Percentiles rank a stretch among this genome's conserved stretches.
Conservation (phyloP, 805 yeast species). For the Ogataea minuta region DNA sequence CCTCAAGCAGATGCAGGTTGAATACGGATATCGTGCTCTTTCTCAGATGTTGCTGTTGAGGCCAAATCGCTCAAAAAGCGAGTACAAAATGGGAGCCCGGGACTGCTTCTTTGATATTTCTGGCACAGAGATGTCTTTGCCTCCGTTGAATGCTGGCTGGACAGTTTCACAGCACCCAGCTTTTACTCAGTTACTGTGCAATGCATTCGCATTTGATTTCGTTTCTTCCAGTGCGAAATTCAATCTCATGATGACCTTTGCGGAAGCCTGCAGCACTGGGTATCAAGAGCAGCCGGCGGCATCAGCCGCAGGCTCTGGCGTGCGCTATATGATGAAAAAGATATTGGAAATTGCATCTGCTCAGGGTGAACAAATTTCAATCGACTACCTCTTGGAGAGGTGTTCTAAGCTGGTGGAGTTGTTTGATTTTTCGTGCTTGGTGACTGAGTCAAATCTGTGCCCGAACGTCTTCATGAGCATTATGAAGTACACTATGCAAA, state of each 20-base stretch:
- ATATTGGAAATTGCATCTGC: not conserved
- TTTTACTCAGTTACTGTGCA: slow-evolving; percentile 1
- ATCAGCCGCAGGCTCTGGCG: not conserved
- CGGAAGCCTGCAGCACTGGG: too few relatives aligned
- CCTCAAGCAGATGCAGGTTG: not conserved
- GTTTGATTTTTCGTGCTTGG: not conserved
- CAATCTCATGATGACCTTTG: too few relatives aligned
- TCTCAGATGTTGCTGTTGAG: not conserved
- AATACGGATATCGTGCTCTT: not conserved
- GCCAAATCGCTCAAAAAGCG: not conserved
- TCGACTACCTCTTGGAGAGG: not conserved
- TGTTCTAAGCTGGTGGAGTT: not conserved
- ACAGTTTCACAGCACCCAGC: not conserved
- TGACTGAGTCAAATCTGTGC: not conserved
- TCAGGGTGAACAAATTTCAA: not conserved
- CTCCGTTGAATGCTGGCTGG: slow-evolving; percentile 3
- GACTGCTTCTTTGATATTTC: not conserved
- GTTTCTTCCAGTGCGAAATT: too few relatives aligned
- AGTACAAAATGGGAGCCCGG: not conserved
- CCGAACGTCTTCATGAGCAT: not conserved
- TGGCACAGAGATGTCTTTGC: not conserved
- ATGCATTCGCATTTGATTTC: slow-evolving; percentile 4
- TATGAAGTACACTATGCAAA: not conserved
- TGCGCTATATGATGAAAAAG: not conserved
- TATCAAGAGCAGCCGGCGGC: too few relatives aligned